These are phyloP conservation scores for Globisporangium cylindrosporum DNA, from an alignment of 352 stramenopile genomes.

Conservation along the genomic window DNA sequence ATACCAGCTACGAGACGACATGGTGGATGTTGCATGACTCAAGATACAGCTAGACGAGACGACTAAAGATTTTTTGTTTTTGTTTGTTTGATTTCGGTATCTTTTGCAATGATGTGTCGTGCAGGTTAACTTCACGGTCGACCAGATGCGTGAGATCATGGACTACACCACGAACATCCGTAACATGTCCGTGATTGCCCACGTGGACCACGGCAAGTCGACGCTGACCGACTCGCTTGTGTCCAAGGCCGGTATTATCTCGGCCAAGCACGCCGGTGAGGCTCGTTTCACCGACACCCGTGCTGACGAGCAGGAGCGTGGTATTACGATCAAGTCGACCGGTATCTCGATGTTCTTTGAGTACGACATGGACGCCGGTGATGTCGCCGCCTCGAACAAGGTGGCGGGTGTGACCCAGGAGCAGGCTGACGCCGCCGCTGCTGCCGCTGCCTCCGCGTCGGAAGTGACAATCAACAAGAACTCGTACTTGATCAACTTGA, in stretches of 20 bases:
- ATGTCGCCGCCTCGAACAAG: constrained; percentile 73
- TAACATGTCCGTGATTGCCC: constrained; percentile 99
- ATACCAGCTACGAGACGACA: background rate
- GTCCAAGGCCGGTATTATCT: constrained; percentile 99
- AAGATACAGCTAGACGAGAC: background rate
- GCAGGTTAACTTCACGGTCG: constrained; percentile 99
- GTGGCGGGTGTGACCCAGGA: constrained; percentile 55
- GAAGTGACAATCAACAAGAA: constrained; percentile 95
- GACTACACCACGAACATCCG: constrained; percentile 99
- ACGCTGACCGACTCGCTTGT: constrained; percentile 98
- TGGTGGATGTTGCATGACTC: background rate
- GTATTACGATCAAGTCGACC: constrained; percentile 99
- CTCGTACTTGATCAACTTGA: constrained; percentile 99
- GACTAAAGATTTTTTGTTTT: constrained; percentile 5
- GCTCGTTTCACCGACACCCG: constrained; percentile 99
- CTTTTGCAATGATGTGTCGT: background rate
- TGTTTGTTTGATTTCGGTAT: background rate
- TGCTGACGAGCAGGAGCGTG: constrained; percentile 99
- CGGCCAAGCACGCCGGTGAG: constrained; percentile 97
- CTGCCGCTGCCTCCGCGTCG: constrained; percentile 23
- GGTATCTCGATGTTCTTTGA: constrained; percentile 99
- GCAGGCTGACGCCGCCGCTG: constrained; percentile 29
- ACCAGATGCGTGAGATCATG: constrained; percentile 98
- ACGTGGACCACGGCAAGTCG: constrained; percentile 99
- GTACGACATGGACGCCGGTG: constrained; percentile 96